Evolutionary conservation across 768 basidiomycete species (phyloP).

Genomic region (Lanmaoa rubissima): DNA sequence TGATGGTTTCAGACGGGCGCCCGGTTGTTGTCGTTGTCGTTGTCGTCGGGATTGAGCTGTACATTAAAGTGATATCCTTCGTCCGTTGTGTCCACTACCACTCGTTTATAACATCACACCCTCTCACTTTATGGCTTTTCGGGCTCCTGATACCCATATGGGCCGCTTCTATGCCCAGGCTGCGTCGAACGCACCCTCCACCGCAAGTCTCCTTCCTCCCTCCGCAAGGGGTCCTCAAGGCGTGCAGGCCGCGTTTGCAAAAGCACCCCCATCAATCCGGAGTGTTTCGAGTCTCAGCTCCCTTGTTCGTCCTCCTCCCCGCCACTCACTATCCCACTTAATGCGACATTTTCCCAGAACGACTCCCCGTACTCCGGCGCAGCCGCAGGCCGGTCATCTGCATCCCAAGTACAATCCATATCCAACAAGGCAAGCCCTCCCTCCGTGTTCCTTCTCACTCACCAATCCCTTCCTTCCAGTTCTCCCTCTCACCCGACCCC

Average conservation of each 20-base stretch:
- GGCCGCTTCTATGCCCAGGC: constrained; percentile 42
- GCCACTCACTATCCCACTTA: background rate
- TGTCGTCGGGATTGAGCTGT: background rate
- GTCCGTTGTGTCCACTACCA: background rate
- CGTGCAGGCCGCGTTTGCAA: constrained; percentile 46
- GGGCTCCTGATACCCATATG: constrained; percentile 36
- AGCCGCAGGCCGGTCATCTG: constrained; percentile 30
- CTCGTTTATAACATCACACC: constrained; percentile 20
- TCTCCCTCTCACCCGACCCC: constrained; percentile 73
- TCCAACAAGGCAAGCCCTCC: constrained; percentile 52
- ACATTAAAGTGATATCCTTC: background rate
- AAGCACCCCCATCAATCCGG: constrained; percentile 37
- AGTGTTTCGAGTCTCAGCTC: constrained; percentile 40
- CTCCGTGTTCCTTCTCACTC: background rate
- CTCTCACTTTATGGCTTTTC: constrained; percentile 21
- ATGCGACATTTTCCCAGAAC: constrained; percentile 24
- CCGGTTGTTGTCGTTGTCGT: constrained; percentile 1
- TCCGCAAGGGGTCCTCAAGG: constrained; percentile 28
- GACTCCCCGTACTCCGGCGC: constrained; percentile 41
- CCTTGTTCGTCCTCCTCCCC: constrained; percentile 35
- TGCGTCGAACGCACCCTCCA: constrained; percentile 45
- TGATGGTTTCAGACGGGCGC: background rate
- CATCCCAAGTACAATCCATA: constrained; percentile 41
- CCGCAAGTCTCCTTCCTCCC: constrained; percentile 48
- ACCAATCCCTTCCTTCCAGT: constrained; percentile 39